Evolutionary conservation across 768 basidiomycete genomes (phyloP).

Genomic region (Xerocomellus chrysenteron): DNA sequence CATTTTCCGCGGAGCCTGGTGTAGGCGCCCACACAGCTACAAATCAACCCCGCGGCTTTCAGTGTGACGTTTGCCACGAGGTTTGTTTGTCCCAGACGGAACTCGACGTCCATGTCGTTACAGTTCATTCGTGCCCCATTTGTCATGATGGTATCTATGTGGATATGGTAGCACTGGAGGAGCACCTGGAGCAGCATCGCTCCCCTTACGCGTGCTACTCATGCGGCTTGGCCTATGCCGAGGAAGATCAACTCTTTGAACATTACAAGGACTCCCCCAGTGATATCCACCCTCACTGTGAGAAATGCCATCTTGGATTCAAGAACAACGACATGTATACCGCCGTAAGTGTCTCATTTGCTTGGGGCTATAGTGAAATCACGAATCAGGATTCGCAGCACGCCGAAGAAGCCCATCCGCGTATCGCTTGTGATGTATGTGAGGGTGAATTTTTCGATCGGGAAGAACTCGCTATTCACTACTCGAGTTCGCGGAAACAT

Average conservation of each 20-base stretch:
- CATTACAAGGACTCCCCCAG: constrained; percentile 41
- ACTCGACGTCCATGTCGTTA: constrained; percentile 31
- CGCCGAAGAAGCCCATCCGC: constrained; percentile 36
- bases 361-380: not conserved
- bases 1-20: constrained; percentile 8
- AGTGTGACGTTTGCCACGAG: constrained; percentile 27
- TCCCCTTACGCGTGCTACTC: constrained; percentile 24
- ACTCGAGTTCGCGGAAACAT: constrained; percentile 27
- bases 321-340: constrained; percentile 29
- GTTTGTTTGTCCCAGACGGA: constrained; percentile 21
- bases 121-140: constrained; percentile 33
- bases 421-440: constrained; percentile 34
- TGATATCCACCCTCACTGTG: constrained; percentile 38
- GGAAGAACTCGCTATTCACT: constrained; percentile 25
- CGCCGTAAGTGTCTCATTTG: constrained; percentile 26
- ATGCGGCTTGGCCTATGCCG: constrained; percentile 24
- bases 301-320: constrained; percentile 35
- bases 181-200: constrained; percentile 33
- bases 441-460: constrained; percentile 23
- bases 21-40: constrained; percentile 1
- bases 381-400: constrained; percentile 34
- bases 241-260: constrained; percentile 36
- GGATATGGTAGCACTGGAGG: constrained; percentile 22
- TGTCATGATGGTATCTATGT: constrained; percentile 33
- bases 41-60: constrained; percentile 4